Conservation (phyloP, 1,284 basidiomycete genomes). For the Dichomitus squalens region DNA sequence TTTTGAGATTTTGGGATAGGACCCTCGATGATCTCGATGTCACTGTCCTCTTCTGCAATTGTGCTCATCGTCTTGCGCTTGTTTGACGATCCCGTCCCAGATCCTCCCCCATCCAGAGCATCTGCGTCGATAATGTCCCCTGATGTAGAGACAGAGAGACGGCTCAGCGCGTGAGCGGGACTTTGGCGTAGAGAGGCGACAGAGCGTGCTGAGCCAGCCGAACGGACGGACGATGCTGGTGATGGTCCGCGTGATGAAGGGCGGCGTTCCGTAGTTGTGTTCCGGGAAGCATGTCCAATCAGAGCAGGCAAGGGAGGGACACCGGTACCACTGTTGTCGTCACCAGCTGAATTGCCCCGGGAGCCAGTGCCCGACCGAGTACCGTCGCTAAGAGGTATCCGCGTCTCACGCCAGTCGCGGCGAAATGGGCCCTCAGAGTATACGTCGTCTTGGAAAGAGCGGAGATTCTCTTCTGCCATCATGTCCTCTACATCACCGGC, state of each 20-base stretch:
- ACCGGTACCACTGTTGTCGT: constrained; percentile 27
- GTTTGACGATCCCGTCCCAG: constrained; percentile 22
- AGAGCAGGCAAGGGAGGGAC: constrained; percentile 27
- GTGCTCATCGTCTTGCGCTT: constrained; percentile 51
- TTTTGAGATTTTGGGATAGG: constrained; percentile 26
- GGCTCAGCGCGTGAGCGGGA: constrained; percentile 38
- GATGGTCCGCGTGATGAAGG: constrained; percentile 32
- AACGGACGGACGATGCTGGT: constrained; percentile 36
- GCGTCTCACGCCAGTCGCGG: constrained; percentile 74
- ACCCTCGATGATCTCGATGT: constrained; percentile 58
- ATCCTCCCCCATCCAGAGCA: constrained; percentile 24
- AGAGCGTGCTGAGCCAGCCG: constrained; percentile 24
- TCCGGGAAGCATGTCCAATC: constrained; percentile 5
- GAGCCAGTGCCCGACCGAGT: not conserved
- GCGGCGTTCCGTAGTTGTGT: constrained; percentile 3
- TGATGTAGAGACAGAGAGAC: constrained; percentile 35
- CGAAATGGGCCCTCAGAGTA: constrained; percentile 64
- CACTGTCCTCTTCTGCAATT: constrained; percentile 48
- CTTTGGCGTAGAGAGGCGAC: constrained; percentile 28
- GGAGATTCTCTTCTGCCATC: constrained; percentile 45
- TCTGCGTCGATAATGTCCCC: constrained; percentile 37
- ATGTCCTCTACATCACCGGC: constrained; percentile 28
- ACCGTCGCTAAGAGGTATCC: constrained; percentile 35
- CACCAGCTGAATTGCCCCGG: constrained; percentile 25
- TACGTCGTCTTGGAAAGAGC: constrained; percentile 67